These are phyloP conservation scores for Leccinum arenicola DNA, from an alignment of 768 basidiomycete species.

Conservation along the genomic window DNA sequence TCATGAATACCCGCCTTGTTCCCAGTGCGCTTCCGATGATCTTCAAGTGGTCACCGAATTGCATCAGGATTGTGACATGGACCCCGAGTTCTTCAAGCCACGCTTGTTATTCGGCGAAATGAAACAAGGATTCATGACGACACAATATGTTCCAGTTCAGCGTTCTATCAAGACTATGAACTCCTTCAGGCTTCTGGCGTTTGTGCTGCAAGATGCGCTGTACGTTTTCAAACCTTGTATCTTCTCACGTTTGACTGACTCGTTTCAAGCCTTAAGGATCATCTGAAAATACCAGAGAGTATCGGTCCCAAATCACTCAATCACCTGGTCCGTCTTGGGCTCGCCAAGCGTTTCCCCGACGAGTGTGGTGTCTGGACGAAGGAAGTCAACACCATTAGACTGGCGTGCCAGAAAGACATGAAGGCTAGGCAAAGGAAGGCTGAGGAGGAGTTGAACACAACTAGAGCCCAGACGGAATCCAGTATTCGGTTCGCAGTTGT, in stretches of 20 bases:
- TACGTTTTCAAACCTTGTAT: conserved; percentile 1
- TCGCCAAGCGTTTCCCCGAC: conserved; percentile 28
- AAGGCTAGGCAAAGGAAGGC: conserved; percentile 12
- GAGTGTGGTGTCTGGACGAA: conserved; percentile 25
- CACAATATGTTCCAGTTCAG: conserved; percentile 23
- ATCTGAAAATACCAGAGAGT: conserved; percentile 23
- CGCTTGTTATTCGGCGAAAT: conserved; percentile 40
- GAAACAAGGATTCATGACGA: conserved; percentile 39
- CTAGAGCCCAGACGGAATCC: conserved; percentile 16
- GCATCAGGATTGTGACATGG: conserved; percentile 22
- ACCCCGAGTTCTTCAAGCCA: conserved; percentile 26
- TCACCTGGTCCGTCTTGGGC: conserved; percentile 30
- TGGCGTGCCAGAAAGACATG: background rate
- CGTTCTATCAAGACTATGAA: conserved; percentile 8
- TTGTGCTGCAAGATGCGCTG: conserved; percentile 26
- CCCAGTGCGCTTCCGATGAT: conserved; percentile 20
- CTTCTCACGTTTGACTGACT: background rate
- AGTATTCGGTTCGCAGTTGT: conserved; percentile 22
- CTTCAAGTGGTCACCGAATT: conserved; percentile 11
- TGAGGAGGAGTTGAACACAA: conserved; percentile 7
- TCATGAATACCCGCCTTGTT: background rate
- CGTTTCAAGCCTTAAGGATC: conserved; percentile 22
- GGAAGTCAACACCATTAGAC: conserved; percentile 11
- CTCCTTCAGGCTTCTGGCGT: conserved; percentile 7
- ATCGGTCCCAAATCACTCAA: conserved; percentile 26